Conservation (phyloP, 2,329 filamentous ascomycete species). For the Geosmithia putterillii region DNA sequence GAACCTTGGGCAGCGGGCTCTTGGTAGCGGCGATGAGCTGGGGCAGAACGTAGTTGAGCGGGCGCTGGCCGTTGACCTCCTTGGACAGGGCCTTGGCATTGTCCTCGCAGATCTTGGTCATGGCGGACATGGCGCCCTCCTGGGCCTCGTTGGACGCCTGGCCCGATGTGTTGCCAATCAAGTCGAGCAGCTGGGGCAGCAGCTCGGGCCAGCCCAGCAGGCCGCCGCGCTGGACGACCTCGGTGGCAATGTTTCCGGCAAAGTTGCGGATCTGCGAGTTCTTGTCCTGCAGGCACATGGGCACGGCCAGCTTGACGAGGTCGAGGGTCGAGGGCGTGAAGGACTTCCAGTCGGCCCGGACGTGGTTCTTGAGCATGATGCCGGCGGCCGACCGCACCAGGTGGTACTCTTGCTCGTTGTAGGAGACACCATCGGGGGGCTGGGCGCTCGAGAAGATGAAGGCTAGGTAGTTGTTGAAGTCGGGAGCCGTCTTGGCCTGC, state of each 20-base stretch:
- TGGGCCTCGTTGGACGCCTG: conserved; percentile 60
- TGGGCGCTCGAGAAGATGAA: conserved; percentile 71
- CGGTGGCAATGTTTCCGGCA: conserved; percentile 87
- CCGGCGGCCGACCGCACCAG: conserved; percentile 77
- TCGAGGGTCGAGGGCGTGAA: conserved; percentile 62
- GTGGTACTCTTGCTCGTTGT: conserved; percentile 51
- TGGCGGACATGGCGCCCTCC: conserved; percentile 85
- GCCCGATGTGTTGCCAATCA: conserved; percentile 63
- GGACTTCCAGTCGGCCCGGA: conserved; percentile 61
- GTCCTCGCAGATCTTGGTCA: conserved; percentile 95
- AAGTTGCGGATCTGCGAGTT: conserved; percentile 76
- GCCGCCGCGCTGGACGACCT: conserved; percentile 74
- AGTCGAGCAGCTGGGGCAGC: conserved; percentile 66
- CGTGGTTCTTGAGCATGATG: conserved; percentile 92
- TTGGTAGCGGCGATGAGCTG: conserved; percentile 81
- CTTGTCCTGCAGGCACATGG: conserved; percentile 69
- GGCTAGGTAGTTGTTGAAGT: conserved; percentile 94
- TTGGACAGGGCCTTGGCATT: conserved; percentile 77
- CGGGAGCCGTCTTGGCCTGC: conserved; percentile 76
- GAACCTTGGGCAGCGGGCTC: conserved; percentile 63
- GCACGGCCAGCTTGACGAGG: conserved; percentile 69
- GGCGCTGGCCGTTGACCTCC: conserved; percentile 79
- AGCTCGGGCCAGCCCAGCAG: conserved; percentile 86
- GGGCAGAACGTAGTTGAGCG: conserved; percentile 78
- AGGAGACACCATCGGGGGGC: conserved; percentile 46